Percentiles rank a stretch among this genome's conserved stretches.
Evolutionary conservation across 2,329 filamentous ascomycete species (phyloP).

Genomic region (Trichoderma koningiopsis): DNA sequence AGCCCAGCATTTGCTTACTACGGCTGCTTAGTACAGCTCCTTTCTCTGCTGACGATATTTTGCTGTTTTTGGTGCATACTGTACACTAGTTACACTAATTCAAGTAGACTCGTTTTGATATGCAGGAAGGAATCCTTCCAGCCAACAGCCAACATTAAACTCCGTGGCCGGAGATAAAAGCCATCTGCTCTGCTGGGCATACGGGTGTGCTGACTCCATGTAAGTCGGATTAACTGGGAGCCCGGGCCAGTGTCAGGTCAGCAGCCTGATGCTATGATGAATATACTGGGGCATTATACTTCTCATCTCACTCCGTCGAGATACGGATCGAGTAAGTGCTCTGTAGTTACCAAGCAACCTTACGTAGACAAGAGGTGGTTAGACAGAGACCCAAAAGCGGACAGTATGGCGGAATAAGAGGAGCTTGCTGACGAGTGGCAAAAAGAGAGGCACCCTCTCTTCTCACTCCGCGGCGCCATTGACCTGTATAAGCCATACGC

Average conservation of each 20-base stretch:
- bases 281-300: too few species aligned
- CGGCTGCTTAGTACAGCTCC: not conserved
- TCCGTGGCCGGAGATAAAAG: not conserved
- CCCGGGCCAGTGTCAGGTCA: not conserved
- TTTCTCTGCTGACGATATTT: not conserved
- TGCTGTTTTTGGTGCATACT: not conserved
- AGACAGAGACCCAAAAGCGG: not conserved
- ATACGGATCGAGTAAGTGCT: not conserved
- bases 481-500: not conserved
- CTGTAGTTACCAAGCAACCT: not conserved
- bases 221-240: not conserved
- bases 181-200: not conserved
- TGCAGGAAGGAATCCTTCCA: not conserved
- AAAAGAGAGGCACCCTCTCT: not conserved
- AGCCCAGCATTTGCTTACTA: not conserved
- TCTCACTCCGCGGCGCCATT: not conserved
- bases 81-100: too few species aligned
- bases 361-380: not conserved
- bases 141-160: not conserved
- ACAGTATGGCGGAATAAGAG: not conserved
- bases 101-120: not conserved
- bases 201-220: not conserved
- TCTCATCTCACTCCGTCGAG: not conserved
- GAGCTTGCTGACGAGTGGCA: slow-evolving; percentile 16
- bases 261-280: not conserved